A percentile compares a stretch with the other conserved stretches of the same genome.
These are phyloP conservation scores for Podochytrium sp. DNA, from an alignment of 192 early-diverging fungal genomes.

Conservation along the genomic window DNA sequence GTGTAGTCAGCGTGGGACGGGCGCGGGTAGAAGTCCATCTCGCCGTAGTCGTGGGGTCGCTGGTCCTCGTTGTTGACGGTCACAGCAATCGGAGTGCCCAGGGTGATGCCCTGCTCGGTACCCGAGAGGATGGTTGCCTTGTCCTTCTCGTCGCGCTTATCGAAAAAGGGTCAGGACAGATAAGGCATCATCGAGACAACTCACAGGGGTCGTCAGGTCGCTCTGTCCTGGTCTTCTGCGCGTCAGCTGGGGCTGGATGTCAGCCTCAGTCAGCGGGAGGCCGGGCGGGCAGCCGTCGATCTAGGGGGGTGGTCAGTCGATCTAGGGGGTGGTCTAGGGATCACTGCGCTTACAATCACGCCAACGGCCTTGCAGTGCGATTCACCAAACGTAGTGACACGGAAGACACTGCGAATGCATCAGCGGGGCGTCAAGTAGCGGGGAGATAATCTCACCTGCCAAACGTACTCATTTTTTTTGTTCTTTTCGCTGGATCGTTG, in stretches of 20 bases:
- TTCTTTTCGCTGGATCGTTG: background rate
- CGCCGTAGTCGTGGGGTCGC: slow-evolving; percentile 92
- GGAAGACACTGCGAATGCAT: slow-evolving; percentile 18
- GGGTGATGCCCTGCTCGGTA: slow-evolving; percentile 87
- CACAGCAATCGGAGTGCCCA: slow-evolving; percentile 95
- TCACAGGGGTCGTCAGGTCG: slow-evolving; percentile 91
- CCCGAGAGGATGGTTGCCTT: slow-evolving; percentile 89
- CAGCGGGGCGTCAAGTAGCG: background rate
- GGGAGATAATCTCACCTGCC: background rate
- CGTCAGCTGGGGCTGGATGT: slow-evolving; percentile 91
- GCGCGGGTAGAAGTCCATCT: slow-evolving; percentile 94
- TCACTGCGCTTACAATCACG: no score
- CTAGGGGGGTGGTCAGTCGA: no score
- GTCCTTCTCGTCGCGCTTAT: slow-evolving; percentile 91
- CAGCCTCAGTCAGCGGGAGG: slow-evolving; percentile 83
- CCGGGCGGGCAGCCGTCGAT: slow-evolving; percentile 96
- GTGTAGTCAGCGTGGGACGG: slow-evolving; percentile 99
- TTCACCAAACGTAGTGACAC: slow-evolving; percentile 95
- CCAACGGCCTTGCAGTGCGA: slow-evolving; percentile 98
- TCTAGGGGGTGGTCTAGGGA: no score
- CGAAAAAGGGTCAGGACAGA: background rate
- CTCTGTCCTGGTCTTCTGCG: slow-evolving; percentile 96
- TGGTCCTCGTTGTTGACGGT: slow-evolving; percentile 95
- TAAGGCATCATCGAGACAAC: slow-evolving; percentile 12
- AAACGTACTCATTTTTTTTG: slow-evolving; percentile 4